These are phyloP conservation scores for Boletus sensibilis DNA, from an alignment of 768 basidiomycete species.

Conservation along the genomic window DNA sequence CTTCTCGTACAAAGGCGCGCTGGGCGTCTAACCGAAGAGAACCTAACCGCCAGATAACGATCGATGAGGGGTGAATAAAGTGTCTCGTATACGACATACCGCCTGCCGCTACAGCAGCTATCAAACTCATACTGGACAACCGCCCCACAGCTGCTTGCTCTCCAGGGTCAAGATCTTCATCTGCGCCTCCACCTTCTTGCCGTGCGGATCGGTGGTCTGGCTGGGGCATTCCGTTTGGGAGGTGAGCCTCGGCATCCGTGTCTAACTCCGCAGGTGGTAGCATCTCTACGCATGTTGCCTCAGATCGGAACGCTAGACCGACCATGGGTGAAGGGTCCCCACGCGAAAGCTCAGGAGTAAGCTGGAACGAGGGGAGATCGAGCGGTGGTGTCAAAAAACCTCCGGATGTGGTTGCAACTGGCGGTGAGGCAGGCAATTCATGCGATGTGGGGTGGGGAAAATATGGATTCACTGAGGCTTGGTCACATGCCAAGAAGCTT, in stretches of 20 bases:
- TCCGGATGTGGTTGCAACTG: constrained; percentile 23
- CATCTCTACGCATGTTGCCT: constrained; percentile 8
- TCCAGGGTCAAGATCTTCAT: constrained; percentile 41
- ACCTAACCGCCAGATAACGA: constrained; percentile 37
- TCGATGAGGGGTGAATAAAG: constrained; percentile 7
- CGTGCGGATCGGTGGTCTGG: constrained; percentile 15
- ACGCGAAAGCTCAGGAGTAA: constrained; percentile 10
- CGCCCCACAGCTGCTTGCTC: constrained; percentile 85
- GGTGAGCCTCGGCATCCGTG: constrained; percentile 6
- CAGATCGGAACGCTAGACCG: constrained; percentile 16
- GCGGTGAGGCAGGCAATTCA: constrained; percentile 27
- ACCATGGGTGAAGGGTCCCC: constrained; percentile 17
- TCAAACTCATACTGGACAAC: constrained; percentile 88
- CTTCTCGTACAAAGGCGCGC: constrained; percentile 67
- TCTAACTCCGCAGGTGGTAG: constrained; percentile 7
- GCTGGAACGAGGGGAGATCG: constrained; percentile 16
- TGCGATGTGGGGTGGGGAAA: constrained; percentile 44
- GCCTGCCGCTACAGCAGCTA: constrained; percentile 82
- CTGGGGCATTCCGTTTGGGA: constrained; percentile 13
- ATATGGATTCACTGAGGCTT: constrained; percentile 45
- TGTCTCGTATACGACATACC: constrained; percentile 44
- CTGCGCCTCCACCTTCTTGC: constrained; percentile 28
- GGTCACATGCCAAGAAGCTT: constrained; percentile 6
- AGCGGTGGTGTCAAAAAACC: constrained; percentile 10
- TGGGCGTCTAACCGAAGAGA: constrained; percentile 55